Evolutionary conservation across 371 early-diverging fungal genomes (phyloP), one percentile per base, ranked within the genome.

Genomic region (Mortierella sp.): DNA sequence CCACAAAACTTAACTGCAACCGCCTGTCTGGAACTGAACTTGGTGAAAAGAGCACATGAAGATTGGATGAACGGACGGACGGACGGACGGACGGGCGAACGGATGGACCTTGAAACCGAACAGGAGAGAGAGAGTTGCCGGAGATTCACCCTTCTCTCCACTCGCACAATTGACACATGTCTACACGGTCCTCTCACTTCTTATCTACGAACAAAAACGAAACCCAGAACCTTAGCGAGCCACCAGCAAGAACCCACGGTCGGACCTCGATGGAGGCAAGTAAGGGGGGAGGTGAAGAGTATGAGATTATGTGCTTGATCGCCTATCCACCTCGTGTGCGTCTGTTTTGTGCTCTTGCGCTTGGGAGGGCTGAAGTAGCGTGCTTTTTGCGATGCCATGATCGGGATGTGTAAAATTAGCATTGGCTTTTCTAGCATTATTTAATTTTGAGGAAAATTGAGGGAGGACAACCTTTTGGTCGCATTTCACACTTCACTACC

Each of bases 381-480:
- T 60, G 60, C 60, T 60, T 60, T 55, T 60, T 60, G 60, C 60
- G 32, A n/a, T 58, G 63, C 63, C 63, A 68, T 68, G 68, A 68
- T 68, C 68, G 68, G 58, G 35, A 1, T 14, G 63, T 32, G 41
- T 68, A 68, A 68, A 68, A 68, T 68, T 68, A 68, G 68, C 68
- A 24, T 68, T 38, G 41, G 68, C 41, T 38, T 68, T 68, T 68
- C 68, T 68, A 68, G 68, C 38, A 68, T 21, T 38, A 68, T 65
- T 65, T 38, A 65, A 21, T 41, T 41, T 21, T 21, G 38, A 21
- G 21, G 14, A 24, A 21, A 18, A 21, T 41, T 21, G 10, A 49
- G 49, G 49, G 18, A 49, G 49, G 18, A 49, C 16, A 49, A 49
- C 16, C 18, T 49, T 16, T 49, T 16, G 49, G 21, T 49, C 18